A percentile compares a stretch with the other conserved stretches of the same genome.
phyloP scores from a whole-genome alignment of 768 basidiomycete genomes.

The Leccinum longicurvipes region DNA sequence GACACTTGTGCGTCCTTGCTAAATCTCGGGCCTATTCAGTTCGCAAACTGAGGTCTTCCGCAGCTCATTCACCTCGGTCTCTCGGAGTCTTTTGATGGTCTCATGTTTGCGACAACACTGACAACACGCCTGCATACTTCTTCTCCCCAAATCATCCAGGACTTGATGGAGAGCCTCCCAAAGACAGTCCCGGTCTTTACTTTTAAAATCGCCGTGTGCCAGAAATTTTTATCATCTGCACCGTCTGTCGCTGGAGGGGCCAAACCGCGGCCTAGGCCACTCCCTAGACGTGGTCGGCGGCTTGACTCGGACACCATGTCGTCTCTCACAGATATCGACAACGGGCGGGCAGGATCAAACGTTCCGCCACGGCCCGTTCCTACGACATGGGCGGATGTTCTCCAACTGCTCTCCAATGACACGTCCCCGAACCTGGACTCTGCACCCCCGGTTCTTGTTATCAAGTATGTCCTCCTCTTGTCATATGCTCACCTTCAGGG shows the following conservation, averaged over 20 bases:
- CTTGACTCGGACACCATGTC: conserved; percentile 6
- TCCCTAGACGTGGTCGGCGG: conserved; percentile 23
- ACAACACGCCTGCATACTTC: conserved; percentile 35
- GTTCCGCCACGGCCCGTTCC: conserved; percentile 26
- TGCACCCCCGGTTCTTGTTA: conserved; percentile 9
- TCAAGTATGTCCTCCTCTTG: conserved; percentile 40
- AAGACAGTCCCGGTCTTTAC: conserved; percentile 34
- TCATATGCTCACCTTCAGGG: conserved; percentile 38
- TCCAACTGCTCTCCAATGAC: conserved; percentile 21
- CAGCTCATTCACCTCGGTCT: conserved; percentile 43
- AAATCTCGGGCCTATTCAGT: background rate
- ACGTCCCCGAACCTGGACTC: conserved; percentile 5
- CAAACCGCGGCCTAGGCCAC: conserved; percentile 34
- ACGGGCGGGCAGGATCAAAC: conserved; percentile 16
- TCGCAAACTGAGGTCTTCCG: background rate
- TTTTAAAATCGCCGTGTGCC: conserved; percentile 45
- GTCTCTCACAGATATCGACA: conserved; percentile 7
- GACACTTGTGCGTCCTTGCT: conserved; percentile 25
- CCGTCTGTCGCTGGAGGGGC: conserved; percentile 9
- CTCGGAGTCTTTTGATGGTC: conserved; percentile 36
- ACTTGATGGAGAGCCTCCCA: conserved; percentile 37
- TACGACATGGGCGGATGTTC: conserved; percentile 26
- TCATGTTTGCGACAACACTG: conserved; percentile 35
- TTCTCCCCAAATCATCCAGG: conserved; percentile 27
- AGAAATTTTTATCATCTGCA: conserved; percentile 34